Base-by-base conservation (phyloP, 768 basidiomycete species). In the Naganishia friedmannii region DNA sequence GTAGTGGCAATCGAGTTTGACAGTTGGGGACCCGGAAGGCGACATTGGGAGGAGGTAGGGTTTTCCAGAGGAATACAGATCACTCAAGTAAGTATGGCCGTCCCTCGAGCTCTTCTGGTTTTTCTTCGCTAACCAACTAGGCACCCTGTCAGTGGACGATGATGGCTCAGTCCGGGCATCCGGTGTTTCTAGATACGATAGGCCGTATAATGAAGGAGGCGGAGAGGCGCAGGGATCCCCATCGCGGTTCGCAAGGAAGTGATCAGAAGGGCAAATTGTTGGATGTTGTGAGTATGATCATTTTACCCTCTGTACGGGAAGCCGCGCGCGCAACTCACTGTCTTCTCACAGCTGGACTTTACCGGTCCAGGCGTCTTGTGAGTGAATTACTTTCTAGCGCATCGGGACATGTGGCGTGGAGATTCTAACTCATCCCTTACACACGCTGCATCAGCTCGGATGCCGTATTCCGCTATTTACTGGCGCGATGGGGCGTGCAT, bases 301-400 rank as follows among this genome's bases (percentile, higher is more conserved):
- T 3, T 51, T 26, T 51, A 3, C 2, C 21, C 1, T 28, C n/a
- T 1, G 3, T 26, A 9, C n/a, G n/a, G n/a, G n/a, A 29, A 23
- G n/a, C n/a, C n/a, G n/a, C n/a, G n/a, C n/a, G n/a, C n/a, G n/a
- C n/a, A n/a, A n/a, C n/a, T n/a, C n/a, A 1, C 10, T 26, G 10
- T 48, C 17, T n/a, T 26, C 7, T 3, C 48, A n/a, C 15, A 65
- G 66, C 72, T 76, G 15, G 74, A 76, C 29, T 72, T 72, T 69
- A 74, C 74, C 12, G 74, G 74, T 32, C 74, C 74, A 23, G 74
- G 74, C 3, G 73, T 63, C 19, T 75, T 73, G 73, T 74, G 39
- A 67, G 73, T 69, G 3, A 37, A 3, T 9, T 23, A 4, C 3
- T 28, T 8, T 46, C n/a, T 26, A 6, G 19, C n/a, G 28, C 28